phyloP scores from a whole-genome alignment of 371 early-diverging fungal species.

The Dipsacomyces acuminosporus region DNA sequence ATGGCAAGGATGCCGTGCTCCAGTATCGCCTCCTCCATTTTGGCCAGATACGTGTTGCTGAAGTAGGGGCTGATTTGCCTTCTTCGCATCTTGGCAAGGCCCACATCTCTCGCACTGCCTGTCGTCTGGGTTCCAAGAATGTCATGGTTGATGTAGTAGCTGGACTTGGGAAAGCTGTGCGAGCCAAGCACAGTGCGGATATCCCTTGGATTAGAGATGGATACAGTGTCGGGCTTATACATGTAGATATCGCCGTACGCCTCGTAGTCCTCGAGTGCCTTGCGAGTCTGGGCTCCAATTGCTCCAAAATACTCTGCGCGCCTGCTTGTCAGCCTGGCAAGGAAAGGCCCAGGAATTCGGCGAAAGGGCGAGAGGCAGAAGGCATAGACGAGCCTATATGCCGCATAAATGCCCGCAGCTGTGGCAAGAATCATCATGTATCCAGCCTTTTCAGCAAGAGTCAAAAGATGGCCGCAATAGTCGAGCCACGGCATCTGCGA shows the following conservation, averaged over 20 bases:
- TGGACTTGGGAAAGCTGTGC: conserved; percentile 14
- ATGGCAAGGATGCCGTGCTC: conserved; percentile 21
- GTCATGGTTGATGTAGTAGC: conserved; percentile 20
- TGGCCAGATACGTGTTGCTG: conserved; percentile 22
- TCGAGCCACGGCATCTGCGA: no score
- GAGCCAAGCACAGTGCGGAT: conserved; percentile 22
- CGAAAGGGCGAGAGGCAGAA: no score
- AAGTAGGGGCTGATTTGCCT: conserved; percentile 36
- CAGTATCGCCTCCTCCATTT: conserved; percentile 35
- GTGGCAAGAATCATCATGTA: no score
- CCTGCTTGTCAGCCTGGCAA: no score
- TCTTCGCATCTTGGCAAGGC: conserved; percentile 25
- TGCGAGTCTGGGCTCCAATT: no score
- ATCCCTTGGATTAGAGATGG: conserved; percentile 25
- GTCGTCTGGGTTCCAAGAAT: conserved; percentile 36
- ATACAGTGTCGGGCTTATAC: conserved; percentile 10
- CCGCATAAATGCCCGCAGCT: no score
- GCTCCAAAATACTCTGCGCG: no score
- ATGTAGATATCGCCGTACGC: conserved; percentile 32
- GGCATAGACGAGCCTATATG: no score
- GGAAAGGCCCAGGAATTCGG: no score
- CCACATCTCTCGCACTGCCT: conserved; percentile 26
- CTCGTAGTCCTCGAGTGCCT: conserved; percentile 13
- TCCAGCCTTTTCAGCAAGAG: no score
- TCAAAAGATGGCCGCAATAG: no score